Base-by-base conservation (phyloP, 257 asterid species). In the Fraxinus cuspidata region DNA sequence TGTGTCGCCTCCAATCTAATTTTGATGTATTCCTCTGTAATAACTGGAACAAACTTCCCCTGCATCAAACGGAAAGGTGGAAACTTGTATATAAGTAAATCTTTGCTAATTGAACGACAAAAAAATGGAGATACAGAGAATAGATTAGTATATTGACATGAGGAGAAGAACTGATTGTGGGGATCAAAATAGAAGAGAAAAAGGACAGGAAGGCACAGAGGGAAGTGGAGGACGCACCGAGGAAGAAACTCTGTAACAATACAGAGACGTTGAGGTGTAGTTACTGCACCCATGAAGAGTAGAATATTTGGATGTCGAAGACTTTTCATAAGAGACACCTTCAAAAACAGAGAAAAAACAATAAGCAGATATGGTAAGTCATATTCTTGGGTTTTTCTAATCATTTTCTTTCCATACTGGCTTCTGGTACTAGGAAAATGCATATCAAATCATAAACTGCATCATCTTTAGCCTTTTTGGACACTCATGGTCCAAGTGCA, bases 201-300 rank as follows among this genome's bases (percentile, higher is more conserved):
- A 76, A 18, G 13, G 29, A 63, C 21, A 74, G 58, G n/a, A 13
- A 53, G 77, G 60, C 19, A 76, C 68, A 49, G 18, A 49, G 23
- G n/a, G 2, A 78, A 73, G 76, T 12, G 70, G 78, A 86, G 63
- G 60, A 44, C 80, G 29, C 81, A 90, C 99, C 97, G 97, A 65
- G 99, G 97, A 84, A 95, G 97, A 87, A 93, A 95, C 93, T 93
- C 99, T 21, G 98, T 95, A 31, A 95, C 96, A 86, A 95, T 95
- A 82, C 99, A 87, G 83, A 95, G 97, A 66, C 89, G 96, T 72
- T 93, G 87, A 66, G 94, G 94, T 51, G 97, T 93, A 81, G 97
- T 93, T 75, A 95, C 97, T 35, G 97, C 98, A 68, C 98, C 99
- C 98, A 93, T 95, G 85, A 95, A 95, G 75, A 95, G 89, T 77